Conservation (phyloP, 495 filamentous ascomycete genomes). For the Cercophora sp. region DNA sequence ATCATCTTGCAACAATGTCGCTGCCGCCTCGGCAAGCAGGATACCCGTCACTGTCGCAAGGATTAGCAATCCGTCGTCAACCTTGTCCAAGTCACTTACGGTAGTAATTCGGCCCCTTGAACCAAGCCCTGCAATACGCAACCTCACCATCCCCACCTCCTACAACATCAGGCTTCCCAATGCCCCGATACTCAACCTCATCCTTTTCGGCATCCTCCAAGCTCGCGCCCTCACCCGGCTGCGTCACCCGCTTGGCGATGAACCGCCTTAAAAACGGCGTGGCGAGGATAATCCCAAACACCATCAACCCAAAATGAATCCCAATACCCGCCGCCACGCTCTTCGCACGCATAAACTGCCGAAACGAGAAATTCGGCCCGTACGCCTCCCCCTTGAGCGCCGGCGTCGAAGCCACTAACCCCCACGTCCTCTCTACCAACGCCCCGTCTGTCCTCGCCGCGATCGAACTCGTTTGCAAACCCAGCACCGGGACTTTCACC, state of each 20-base stretch:
- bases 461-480: slow-evolving; percentile 60
- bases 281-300: slow-evolving; percentile 50
- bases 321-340: slow-evolving; percentile 55
- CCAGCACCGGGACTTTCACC: slow-evolving; percentile 59
- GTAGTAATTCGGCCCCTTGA: slow-evolving; percentile 60
- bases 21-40: slow-evolving; percentile 64
- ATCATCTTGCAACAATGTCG: slow-evolving; percentile 63
- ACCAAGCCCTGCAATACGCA: slow-evolving; percentile 57
- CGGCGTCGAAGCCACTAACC: slow-evolving; percentile 55
- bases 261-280: slow-evolving; percentile 36
- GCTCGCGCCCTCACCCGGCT: slow-evolving; percentile 65
- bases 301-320: slow-evolving; percentile 53
- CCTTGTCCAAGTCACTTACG: no score
- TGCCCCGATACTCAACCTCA: slow-evolving; percentile 59
- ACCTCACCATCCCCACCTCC: slow-evolving; percentile 39
- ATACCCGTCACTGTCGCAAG: slow-evolving; percentile 57
- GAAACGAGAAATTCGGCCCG: slow-evolving; percentile 68
- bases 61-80: no score
- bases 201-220: slow-evolving; percentile 55
- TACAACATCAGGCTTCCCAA: slow-evolving; percentile 59
- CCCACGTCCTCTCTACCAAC: slow-evolving; percentile 74
- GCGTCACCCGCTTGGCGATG: slow-evolving; percentile 43
- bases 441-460: slow-evolving; percentile 57
- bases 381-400: slow-evolving; percentile 46
- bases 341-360: slow-evolving; percentile 60